Evolutionary conservation across 2,329 filamentous ascomycete genomes (phyloP), one percentile per base, ranked within the genome.

Genomic region (Mycogone perniciosa): DNA sequence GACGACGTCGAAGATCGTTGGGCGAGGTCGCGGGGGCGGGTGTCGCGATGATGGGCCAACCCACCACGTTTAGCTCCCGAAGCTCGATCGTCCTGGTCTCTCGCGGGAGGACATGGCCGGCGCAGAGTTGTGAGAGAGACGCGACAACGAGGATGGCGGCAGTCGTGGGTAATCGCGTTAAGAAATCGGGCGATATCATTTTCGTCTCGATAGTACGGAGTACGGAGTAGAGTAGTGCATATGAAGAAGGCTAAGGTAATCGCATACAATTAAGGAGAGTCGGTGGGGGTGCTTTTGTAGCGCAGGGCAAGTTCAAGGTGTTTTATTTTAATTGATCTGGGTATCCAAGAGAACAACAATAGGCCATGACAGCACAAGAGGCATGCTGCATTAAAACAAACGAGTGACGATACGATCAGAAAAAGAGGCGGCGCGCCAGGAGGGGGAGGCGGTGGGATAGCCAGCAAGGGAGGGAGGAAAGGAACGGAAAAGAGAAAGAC

Each of bases 31-130:
- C 52, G 8, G 74, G 73, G 11, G 68, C 62, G 3, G 69, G 67
- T 8, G 76, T 76, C 1, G 73, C 40, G 39, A 56, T 52, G 26
- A 50, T 37, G 31, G 73, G 72, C 62, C 68, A 75, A 34, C 67
- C 62, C 34, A 67, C 54, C 6, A 73, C 70, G 51, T 72, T 64
- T 49, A 75, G 58, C 48, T 70, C 66, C 49, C 61, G 67, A 13
- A 64, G 61, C 27, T 61, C 61, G 45, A 74, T 52, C 1, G 70
- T 63, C 50, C 63, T 62, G 6, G 73, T 75, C 48, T 72, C 67
- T 38, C 64, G 67, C 13, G 73, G 72, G 11, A 75, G 59, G 43
- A 62, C 66, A 60, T 74, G 65, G 41, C 65, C 66, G n/a, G 61
- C 52, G 13, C 67, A 60, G 50, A 65, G 53, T 33, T 60, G 58